These are phyloP conservation scores for Penicillium capsulatum DNA, from an alignment of 2,329 filamentous ascomycete genomes.

Conservation along the genomic window DNA sequence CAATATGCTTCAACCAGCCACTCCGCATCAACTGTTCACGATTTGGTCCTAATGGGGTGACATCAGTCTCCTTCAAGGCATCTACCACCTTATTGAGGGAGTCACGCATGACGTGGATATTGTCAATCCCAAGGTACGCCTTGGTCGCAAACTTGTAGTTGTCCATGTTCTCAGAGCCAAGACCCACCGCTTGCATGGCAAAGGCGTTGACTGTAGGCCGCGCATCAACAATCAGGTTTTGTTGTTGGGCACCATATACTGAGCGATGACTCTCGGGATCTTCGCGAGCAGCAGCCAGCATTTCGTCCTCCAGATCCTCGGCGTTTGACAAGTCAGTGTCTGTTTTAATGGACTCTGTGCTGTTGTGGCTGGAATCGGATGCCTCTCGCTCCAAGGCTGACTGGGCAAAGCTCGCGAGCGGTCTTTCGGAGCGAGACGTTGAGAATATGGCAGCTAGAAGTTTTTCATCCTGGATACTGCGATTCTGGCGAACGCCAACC, in stretches of 20 bases:
- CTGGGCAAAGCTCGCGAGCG: constrained; percentile 38
- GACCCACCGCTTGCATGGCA: constrained; percentile 87
- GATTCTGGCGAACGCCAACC: constrained; percentile 78
- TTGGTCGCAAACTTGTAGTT: constrained; percentile 91
- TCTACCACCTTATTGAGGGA: constrained; percentile 85
- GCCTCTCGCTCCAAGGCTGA: constrained; percentile 42
- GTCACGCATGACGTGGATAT: constrained; percentile 96
- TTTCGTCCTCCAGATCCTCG: constrained; percentile 65
- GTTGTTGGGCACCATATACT: constrained; percentile 87
- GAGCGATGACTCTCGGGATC: constrained; percentile 60
- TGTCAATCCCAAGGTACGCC: constrained; percentile 91
- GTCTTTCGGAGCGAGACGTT: constrained; percentile 54
- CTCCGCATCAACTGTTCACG: constrained; percentile 76
- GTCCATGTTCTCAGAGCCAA: constrained; percentile 96
- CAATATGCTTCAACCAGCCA: constrained; percentile 87
- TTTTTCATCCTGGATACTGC: constrained; percentile 93
- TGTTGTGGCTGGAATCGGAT: constrained; percentile 49
- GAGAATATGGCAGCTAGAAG: constrained; percentile 89
- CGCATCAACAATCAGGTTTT: constrained; percentile 93
- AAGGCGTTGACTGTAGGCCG: constrained; percentile 90
- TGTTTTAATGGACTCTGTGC: constrained; percentile 33
- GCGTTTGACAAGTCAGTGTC: constrained; percentile 56
- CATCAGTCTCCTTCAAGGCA: constrained; percentile 85
- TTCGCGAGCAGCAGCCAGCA: constrained; percentile 53
- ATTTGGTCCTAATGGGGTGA: constrained; percentile 76